Conservation (phyloP, 1,139 yeast species). For the Yamadazyma conglobata region DNA sequence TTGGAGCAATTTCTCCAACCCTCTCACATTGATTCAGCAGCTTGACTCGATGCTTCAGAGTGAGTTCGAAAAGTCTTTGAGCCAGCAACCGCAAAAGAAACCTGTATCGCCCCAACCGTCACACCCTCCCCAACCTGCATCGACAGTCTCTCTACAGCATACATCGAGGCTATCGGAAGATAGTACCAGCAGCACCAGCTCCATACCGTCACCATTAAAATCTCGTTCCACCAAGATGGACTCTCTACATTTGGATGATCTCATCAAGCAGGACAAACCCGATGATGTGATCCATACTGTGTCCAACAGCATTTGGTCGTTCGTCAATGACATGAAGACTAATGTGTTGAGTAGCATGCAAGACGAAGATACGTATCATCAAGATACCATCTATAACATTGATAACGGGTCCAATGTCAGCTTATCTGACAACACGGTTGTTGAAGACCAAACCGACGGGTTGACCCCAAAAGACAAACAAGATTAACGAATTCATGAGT, state of each 20-base stretch:
- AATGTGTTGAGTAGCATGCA: constrained; percentile 10
- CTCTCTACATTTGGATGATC: constrained; percentile 13
- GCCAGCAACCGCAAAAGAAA: not conserved
- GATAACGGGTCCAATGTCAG: constrained; percentile 25
- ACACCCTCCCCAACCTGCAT: constrained; percentile 2
- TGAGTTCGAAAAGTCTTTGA: constrained; percentile 57
- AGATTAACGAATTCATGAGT: no score
- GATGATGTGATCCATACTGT: constrained; percentile 41
- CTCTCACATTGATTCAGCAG: constrained; percentile 61
- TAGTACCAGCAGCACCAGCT: constrained; percentile 25
- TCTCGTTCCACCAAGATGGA: constrained; percentile 9
- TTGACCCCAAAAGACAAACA: constrained; percentile 8
- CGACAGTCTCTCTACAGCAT: constrained; percentile 13
- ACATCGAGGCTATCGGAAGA: constrained; percentile 25
- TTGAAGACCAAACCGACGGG: constrained; percentile 12
- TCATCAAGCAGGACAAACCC: constrained; percentile 7
- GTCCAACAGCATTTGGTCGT: constrained; percentile 44
- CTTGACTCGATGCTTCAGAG: constrained; percentile 64
- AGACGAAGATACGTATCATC: constrained; percentile 4
- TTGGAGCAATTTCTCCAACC: constrained; percentile 49
- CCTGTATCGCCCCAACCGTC: constrained; percentile 1
- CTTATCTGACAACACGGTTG: constrained; percentile 9
- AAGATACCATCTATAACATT: constrained; percentile 19
- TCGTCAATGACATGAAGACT: constrained; percentile 41
- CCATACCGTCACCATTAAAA: constrained; percentile 16